Evolutionary conservation across 257 asterid genomes (phyloP), one percentile per base, ranked within the genome.

Genomic region (Anisodus tanguticus): DNA sequence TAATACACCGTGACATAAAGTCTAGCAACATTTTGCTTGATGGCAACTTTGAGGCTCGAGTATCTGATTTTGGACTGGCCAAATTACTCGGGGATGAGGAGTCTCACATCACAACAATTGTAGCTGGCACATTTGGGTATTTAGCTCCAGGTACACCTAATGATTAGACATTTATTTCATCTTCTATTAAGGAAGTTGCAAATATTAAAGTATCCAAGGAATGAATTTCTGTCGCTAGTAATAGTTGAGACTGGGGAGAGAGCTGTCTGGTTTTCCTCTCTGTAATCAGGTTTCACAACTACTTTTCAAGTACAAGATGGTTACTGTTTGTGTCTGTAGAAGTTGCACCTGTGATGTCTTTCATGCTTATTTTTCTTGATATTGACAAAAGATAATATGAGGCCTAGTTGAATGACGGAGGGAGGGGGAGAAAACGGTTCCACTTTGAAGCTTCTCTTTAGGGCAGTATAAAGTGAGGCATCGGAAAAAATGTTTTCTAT

Each of bases 61-160:
- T 95, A 55, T 94, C 98, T 54, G 98, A 95, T 89, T 95, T 95
- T 85, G 99, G 99, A 82, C 90, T 95, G 88, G 99, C 99, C 86
- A 95, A 95, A 85, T 88, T 95, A 84, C 88, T 95, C 86, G 91
- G 91, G 92, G 99, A 95, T 87, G 98, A 94, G 82, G 99, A 95
- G 82, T 94, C 99, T 67, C 99, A 95, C 90, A 95, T 94, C 84
- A 94, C 99, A 51, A 95, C 99, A 69, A 95, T 95, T 87, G 99
- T 95, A 86, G 99, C 98, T 80, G 98, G 99, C 62, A 95, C 98
- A 60, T 95, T 94, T 90, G 99, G 98, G 74, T 95, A 95, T 90
- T 92, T 95, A 84, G 98, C 99, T 82, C 99, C 99, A 62, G 99
- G 98, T 95, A 88, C 69, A 90, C 74, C 43, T 71, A 74, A 15